Conservation (phyloP, 352 stramenopile genomes). For the Phytophthora palmivora region DNA sequence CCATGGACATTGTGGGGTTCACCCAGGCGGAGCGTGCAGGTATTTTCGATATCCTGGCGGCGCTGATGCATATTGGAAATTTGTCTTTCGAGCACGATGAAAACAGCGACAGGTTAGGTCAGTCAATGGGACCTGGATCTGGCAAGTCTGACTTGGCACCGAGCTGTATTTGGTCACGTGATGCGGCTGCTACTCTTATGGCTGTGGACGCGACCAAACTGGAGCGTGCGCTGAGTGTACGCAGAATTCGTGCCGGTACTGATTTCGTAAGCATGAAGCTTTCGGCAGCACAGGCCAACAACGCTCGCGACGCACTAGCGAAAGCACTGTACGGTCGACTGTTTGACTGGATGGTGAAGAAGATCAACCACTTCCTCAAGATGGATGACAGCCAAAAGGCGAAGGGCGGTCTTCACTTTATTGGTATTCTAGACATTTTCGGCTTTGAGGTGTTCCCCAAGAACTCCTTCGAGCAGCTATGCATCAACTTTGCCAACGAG, state of each 20-base stretch:
- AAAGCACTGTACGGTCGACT: constrained; percentile 90
- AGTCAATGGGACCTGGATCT: constrained; percentile 39
- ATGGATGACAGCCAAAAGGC: constrained; percentile 80
- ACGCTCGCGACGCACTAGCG: constrained; percentile 81
- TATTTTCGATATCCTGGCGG: constrained; percentile 85
- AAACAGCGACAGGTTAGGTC: constrained; percentile 53
- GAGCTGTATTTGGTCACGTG: constrained; percentile 72
- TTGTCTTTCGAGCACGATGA: constrained; percentile 87
- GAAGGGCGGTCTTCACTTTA: constrained; percentile 72
- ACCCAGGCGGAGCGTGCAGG: constrained; percentile 71
- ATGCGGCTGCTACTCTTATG: constrained; percentile 75
- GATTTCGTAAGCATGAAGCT: constrained; percentile 90
- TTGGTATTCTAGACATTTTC: constrained; percentile 94
- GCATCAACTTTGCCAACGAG: constrained; percentile 92
- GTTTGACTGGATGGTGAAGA: constrained; percentile 92
- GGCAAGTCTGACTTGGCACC: constrained; percentile 55
- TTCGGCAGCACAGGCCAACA: constrained; percentile 82
- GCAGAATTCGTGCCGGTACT: constrained; percentile 80
- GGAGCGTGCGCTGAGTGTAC: constrained; percentile 75
- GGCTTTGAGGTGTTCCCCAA: constrained; percentile 93
- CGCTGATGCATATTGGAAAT: constrained; percentile 92
- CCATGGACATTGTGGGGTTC: constrained; percentile 88
- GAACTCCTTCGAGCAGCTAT: constrained; percentile 93
- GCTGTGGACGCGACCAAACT: constrained; percentile 76
- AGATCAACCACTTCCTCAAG: constrained; percentile 87